Evolutionary conservation across 2,329 filamentous ascomycete species (phyloP).

Genomic region (Intubia oerlemansii): DNA sequence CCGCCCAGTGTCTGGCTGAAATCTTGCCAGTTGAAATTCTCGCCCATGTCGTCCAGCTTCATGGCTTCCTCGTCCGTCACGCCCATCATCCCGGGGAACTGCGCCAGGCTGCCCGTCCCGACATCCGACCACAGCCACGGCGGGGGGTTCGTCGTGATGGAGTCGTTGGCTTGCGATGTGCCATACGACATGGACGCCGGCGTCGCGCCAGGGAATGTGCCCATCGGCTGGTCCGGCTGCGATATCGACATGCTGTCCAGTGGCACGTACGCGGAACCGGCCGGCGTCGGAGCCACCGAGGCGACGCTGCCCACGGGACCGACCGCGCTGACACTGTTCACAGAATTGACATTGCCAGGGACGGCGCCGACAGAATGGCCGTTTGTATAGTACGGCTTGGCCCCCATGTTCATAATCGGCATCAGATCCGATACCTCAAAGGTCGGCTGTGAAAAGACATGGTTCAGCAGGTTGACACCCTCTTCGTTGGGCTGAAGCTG

Average conservation of each 20-base stretch:
- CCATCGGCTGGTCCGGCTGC: too few species aligned
- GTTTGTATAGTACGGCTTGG: too few species aligned
- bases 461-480: slow-evolving; percentile 14
- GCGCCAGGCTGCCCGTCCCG: neutral
- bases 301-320: too few species aligned
- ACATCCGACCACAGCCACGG: slow-evolving; percentile 31
- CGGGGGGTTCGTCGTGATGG: slow-evolving; percentile 23
- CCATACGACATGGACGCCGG: too few species aligned
- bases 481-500: neutral
- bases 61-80: slow-evolving; percentile 14
- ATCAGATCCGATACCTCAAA: slow-evolving; percentile 17
- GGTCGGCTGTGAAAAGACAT: slow-evolving; percentile 16
- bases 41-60: slow-evolving; percentile 17
- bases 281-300: too few species aligned
- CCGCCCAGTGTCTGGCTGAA: slow-evolving; percentile 16
- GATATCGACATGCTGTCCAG: too few species aligned
- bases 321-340: too few species aligned
- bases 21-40: slow-evolving; percentile 17
- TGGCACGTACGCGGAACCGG: too few species aligned
- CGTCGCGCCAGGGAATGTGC: too few species aligned
- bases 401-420: slow-evolving; percentile 9
- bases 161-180: slow-evolving; percentile 17
- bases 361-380: too few species aligned
- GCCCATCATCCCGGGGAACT: slow-evolving; percentile 6
- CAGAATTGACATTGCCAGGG: too few species aligned